Percentiles rank a stretch among this genome's conserved stretches.
Evolutionary conservation across 2,329 filamentous ascomycete species (phyloP).

Genomic region (Xylariaceae sp.): DNA sequence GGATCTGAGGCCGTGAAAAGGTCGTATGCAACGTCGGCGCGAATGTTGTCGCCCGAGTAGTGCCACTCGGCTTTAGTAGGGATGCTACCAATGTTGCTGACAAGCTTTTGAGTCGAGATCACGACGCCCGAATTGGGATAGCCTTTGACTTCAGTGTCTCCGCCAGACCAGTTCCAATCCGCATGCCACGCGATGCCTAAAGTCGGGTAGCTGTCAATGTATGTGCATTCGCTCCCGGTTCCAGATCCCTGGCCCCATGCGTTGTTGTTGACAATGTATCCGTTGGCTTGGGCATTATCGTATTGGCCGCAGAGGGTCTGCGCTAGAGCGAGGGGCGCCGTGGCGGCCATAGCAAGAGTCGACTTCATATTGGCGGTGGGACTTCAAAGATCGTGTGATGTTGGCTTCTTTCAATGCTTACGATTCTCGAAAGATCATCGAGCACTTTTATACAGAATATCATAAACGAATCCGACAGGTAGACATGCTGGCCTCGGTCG

Average conservation of each 20-base stretch:
- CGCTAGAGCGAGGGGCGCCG: conserved; percentile 9
- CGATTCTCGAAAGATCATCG: too few relatives aligned
- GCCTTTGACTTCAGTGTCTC: conserved; percentile 16
- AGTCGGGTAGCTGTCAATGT: conserved; percentile 13
- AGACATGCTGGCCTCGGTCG: too few relatives aligned
- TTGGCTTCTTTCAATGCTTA: too few relatives aligned
- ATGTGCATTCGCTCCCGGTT: conserved; percentile 15
- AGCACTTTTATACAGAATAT: too few relatives aligned
- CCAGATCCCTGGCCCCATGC: conserved; percentile 11
- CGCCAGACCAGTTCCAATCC: conserved; percentile 17
- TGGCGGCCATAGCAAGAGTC: conserved; percentile 5
- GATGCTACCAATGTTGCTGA: conserved; percentile 17
- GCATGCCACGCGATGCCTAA: conserved; percentile 15
- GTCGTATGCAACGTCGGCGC: conserved; percentile 17
- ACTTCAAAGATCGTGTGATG: too few relatives aligned
- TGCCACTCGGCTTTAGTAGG: conserved; percentile 17
- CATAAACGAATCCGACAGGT: too few relatives aligned
- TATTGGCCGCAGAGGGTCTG: conserved; percentile 17
- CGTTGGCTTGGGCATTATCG: conserved; percentile 8
- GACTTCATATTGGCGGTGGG: conserved; percentile 10
- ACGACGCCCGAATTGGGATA: conserved; percentile 15
- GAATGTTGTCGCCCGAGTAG: conserved; percentile 14
- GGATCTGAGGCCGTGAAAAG: conserved; percentile 17
- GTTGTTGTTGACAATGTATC: conserved; percentile 20
- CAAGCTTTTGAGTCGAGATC: conserved; percentile 11